phyloP scores from a whole-genome alignment of 2,329 filamentous ascomycete species.

The Colletotrichum orbiculare region DNA sequence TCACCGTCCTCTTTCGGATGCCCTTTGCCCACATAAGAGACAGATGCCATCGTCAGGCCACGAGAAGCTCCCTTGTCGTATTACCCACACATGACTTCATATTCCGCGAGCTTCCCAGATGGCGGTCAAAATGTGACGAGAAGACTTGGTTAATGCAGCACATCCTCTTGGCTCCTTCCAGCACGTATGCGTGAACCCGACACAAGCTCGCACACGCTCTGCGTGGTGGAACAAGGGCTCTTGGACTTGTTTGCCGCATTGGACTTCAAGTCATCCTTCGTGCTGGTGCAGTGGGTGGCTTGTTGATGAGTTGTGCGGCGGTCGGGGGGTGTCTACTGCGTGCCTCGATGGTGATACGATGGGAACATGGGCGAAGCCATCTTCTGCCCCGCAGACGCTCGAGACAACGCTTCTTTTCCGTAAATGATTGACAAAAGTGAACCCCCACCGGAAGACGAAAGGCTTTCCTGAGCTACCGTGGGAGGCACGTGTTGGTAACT shows the following conservation, averaged over 20 bases:
- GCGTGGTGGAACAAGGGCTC: constrained; percentile 28
- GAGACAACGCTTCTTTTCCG: constrained; percentile 22
- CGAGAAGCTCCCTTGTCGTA: constrained; percentile 6
- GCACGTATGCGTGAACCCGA: constrained; percentile 31
- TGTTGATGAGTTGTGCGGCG: constrained; percentile 7
- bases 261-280: constrained; percentile 16
- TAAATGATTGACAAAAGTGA: too few species aligned
- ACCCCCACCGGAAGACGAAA: too few species aligned
- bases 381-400: constrained; percentile 32
- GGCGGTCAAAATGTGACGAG: constrained; percentile 37
- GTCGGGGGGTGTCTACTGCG: neutral
- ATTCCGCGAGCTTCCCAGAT: constrained; percentile 22
- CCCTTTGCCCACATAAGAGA: constrained; percentile 11
- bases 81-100: constrained; percentile 34
- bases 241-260: constrained; percentile 32
- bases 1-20: constrained; percentile 17
- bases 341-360: constrained; percentile 27
- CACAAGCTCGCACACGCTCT: constrained; percentile 26
- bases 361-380: constrained; percentile 14
- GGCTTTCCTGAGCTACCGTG: neutral
- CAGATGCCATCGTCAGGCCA: constrained; percentile 4
- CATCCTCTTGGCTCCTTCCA: constrained; percentile 27
- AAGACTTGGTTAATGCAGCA: constrained; percentile 36
- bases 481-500: constrained; percentile 18
- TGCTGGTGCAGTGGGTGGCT: constrained; percentile 12